Evolutionary conservation across 148 eudicot species (phyloP).

Genomic region (Salicornia ramosissima): DNA sequence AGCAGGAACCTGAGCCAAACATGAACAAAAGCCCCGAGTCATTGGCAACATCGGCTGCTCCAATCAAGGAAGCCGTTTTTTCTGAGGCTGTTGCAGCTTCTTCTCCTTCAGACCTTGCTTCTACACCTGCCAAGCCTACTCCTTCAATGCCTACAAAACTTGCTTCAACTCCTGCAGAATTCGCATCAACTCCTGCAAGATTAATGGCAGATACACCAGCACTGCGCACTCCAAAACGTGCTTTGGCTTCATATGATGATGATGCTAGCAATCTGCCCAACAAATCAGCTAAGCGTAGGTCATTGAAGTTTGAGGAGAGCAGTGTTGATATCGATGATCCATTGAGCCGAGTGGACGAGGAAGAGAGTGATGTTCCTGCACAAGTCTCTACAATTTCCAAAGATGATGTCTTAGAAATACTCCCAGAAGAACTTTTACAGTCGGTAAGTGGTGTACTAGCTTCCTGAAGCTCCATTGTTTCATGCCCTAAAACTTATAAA

Average conservation of each 20-base stretch:
- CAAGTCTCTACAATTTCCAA: conserved; percentile 3
- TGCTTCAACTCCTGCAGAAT: conserved; percentile 43
- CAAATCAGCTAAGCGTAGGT: conserved; percentile 37
- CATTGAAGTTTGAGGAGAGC: conserved; percentile 43
- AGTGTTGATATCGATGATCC: conserved; percentile 17
- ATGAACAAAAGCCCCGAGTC: conserved; percentile 15
- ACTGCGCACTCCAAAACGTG: conserved; percentile 44
- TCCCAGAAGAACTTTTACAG: conserved; percentile 50
- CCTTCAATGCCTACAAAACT: conserved; percentile 4
- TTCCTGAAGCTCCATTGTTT: too few relatives aligned
- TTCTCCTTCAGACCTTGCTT: not conserved
- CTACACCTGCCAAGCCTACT: conserved; percentile 12
- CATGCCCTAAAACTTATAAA: too few relatives aligned
- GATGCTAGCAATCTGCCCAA: conserved; percentile 29
- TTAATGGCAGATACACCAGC: conserved; percentile 63
- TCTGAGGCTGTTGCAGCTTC: too few relatives aligned
- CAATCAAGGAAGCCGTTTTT: too few relatives aligned
- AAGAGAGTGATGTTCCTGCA: conserved; percentile 22
- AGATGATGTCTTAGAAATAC: conserved; percentile 51
- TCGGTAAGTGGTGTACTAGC: conserved; percentile 47
- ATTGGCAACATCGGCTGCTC: conserved; percentile 23
- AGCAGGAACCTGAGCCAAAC: conserved; percentile 23
- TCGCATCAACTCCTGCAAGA: conserved; percentile 46
- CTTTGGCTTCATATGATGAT: conserved; percentile 49
- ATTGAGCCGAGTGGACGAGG: not conserved